A percentile compares a stretch with the other conserved stretches of the same genome.
Evolutionary conservation across 164 flowering plant species (phyloP).

Genomic region (Annona cherimola): DNA sequence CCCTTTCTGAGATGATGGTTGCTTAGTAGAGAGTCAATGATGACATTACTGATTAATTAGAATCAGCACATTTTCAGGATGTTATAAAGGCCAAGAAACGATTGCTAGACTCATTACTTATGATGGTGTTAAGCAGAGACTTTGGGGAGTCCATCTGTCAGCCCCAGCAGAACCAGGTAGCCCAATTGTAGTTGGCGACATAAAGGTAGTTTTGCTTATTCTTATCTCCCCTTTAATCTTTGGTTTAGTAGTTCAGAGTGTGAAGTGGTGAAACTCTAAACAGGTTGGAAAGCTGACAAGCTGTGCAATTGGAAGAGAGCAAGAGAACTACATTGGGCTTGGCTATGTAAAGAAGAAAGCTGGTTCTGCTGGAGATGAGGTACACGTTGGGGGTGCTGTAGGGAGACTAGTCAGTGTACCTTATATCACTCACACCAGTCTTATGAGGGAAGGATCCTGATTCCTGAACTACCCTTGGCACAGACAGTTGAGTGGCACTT

Average conservation of each 20-base stretch:
- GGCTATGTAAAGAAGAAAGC: slow-evolving; percentile 68
- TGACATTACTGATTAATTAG: neutral
- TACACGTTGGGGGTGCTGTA: slow-evolving; percentile 47
- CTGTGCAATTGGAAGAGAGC: slow-evolving; percentile 46
- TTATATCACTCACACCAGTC: too few species aligned
- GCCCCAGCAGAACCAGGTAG: slow-evolving; percentile 68
- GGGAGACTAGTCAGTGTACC: slow-evolving; percentile 67
- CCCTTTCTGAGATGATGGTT: neutral
- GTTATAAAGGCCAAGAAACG: slow-evolving; percentile 94
- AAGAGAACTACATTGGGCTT: slow-evolving; percentile 52
- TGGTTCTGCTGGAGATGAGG: slow-evolving; percentile 49
- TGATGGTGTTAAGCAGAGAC: slow-evolving; percentile 74
- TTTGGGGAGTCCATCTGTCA: slow-evolving; percentile 65
- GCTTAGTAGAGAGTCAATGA: neutral
- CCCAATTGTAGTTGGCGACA: slow-evolving; percentile 51
- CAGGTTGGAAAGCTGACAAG: slow-evolving; percentile 87
- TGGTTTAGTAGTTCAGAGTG: neutral
- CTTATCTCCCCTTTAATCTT: neutral
- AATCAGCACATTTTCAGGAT: slow-evolving; percentile 38
- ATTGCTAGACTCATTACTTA: slow-evolving; percentile 77
- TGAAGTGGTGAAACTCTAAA: slow-evolving; percentile 1
- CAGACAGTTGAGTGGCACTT: neutral
- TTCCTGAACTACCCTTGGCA: neutral
- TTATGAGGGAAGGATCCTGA: slow-evolving; percentile 15
- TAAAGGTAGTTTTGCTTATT: slow-evolving; percentile 49